phyloP scores from a whole-genome alignment of 225 moss, liverwort and hornwort species.

The Ulota crispa region DNA sequence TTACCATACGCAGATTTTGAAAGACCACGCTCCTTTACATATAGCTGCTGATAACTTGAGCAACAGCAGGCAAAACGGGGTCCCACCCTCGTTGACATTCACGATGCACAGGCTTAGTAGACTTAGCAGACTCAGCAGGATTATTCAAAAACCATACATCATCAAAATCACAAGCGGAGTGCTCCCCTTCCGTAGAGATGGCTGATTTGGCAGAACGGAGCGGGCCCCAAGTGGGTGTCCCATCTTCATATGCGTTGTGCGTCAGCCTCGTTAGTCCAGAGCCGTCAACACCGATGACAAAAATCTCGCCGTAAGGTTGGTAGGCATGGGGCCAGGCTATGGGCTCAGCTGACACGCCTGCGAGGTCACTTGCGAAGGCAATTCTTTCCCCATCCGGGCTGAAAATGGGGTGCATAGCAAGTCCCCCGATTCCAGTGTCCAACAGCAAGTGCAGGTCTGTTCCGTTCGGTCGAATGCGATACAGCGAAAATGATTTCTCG shows the following conservation, averaged over 20 bases:
- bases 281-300: slow-evolving; percentile 62
- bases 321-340: slow-evolving; percentile 58
- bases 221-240: slow-evolving; percentile 75
- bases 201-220: slow-evolving; percentile 26
- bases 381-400: slow-evolving; percentile 70
- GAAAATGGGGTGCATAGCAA: slow-evolving; percentile 58
- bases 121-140: slow-evolving; percentile 1
- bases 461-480: slow-evolving; percentile 75
- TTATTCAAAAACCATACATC: slow-evolving; percentile 42
- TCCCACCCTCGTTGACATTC: slow-evolving; percentile 26
- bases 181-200: slow-evolving; percentile 28
- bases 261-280: slow-evolving; percentile 68
- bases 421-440: slow-evolving; percentile 41
- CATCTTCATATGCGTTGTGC: slow-evolving; percentile 72
- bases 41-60: slow-evolving; percentile 16
- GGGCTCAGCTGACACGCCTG: slow-evolving; percentile 75
- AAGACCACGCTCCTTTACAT: not conserved
- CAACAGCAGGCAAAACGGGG: slow-evolving; percentile 6
- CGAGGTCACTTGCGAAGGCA: slow-evolving; percentile 66
- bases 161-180: slow-evolving; percentile 38
- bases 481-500: slow-evolving; percentile 41
- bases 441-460: slow-evolving; percentile 69
- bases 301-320: slow-evolving; percentile 82
- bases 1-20: not conserved
- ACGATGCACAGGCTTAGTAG: not conserved